These are phyloP conservation scores for Vigna nakashimae DNA, from an alignment of 306 rosid species.

Conservation along the genomic window DNA sequence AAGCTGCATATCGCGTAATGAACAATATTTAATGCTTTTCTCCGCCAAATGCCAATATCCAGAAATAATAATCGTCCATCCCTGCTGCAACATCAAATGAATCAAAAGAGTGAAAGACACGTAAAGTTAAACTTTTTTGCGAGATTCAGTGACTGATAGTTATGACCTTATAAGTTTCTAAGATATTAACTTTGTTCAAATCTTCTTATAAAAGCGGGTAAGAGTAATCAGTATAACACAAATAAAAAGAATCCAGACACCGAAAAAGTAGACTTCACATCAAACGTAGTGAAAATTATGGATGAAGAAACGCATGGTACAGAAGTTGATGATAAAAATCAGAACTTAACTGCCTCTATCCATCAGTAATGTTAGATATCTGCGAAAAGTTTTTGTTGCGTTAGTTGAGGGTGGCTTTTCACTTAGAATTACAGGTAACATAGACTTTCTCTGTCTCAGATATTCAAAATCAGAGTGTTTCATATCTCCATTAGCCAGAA, in stretches of 20 bases:
- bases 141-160: background rate
- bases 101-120: conserved; percentile 14
- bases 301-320: background rate
- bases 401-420: conserved; percentile 49
- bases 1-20: background rate
- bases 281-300: conserved; percentile 1
- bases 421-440: conserved; percentile 49
- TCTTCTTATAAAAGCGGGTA: conserved; percentile 28
- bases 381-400: conserved; percentile 15
- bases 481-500: conserved; percentile 1
- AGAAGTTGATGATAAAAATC: background rate
- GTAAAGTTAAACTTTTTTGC: conserved; percentile 2
- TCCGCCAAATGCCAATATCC: background rate
- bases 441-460: background rate
- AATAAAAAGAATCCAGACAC: background rate
- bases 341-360: too few relatives aligned
- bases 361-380: background rate
- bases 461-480: conserved; percentile 11
- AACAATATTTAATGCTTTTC: background rate
- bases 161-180: background rate
- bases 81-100: background rate
- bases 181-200: conserved; percentile 6
- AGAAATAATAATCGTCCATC: conserved; percentile 11
- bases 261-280: background rate
- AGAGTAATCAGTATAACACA: background rate